Base-by-base conservation (phyloP, 768 basidiomycete genomes). In the Mycena metata region DNA sequence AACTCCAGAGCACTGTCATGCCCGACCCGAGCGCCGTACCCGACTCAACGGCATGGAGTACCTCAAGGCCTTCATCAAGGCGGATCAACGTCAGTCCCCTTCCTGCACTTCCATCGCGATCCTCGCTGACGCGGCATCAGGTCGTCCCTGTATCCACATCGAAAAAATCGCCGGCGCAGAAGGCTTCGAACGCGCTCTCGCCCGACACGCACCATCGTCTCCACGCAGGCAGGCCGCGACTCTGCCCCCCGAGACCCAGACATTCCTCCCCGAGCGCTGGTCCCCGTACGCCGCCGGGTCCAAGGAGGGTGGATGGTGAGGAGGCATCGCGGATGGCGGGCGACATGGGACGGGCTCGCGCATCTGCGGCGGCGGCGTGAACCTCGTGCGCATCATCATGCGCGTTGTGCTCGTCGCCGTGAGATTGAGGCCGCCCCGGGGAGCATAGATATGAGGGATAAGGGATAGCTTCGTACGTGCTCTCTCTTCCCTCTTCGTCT, bases 191-290 rank as follows among this genome's bases (percentile, higher is more conserved):
- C 70, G 90, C 86, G 21, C 81, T 95, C 60, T 93, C 93, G 67
- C 86, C 92, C n/a, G 92, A n/a, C n/a, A n/a, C n/a, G 92, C 39
- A 93, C 93, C 9, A 83, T 92, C 69, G 86, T 94, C 47, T 88
- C 87, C 1, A 93, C 93, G 3, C 92, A 94, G 74, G 87, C 90
- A n/a, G 95, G 94, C 75, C 90, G 92, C 56, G 89, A 92, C 74
- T 76, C 89, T 7, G 77, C 82, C 26, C 79, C 86, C 90, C 30
- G 90, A 90, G 50, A 90, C 94, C 3, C 88, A 93, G 59, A 87
- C 83, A 5, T 95, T 96, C 78, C 81, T 90, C 33, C 93, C 93
- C 19, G 93, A 94, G 70, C 88, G 94, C 49, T 95, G 93, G 93
- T 83, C 83, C 43, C 77, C 83, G 6, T 69, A 69, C 57, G 67